Conservation (phyloP, 1,139 yeast genomes). For the Zhuliangozyma blackwelliae region DNA sequence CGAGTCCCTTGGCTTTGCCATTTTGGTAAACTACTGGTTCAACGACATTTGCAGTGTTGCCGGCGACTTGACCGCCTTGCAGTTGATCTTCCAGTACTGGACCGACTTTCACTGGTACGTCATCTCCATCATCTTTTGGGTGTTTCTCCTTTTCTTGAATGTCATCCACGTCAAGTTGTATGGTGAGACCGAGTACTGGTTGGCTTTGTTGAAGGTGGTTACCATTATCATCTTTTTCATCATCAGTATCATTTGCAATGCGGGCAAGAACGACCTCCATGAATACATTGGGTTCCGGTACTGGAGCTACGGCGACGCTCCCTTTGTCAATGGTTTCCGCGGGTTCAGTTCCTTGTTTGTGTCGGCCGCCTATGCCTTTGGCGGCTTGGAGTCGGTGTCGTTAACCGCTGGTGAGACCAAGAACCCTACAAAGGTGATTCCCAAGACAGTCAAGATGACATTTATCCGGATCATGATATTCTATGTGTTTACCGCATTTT, state of each 20-base stretch:
- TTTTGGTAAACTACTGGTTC: constrained; percentile 60
- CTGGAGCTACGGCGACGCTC: constrained; percentile 39
- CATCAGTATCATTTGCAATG: constrained; percentile 34
- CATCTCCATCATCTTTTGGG: constrained; percentile 57
- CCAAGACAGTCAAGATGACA: constrained; percentile 54
- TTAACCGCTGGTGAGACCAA: constrained; percentile 65
- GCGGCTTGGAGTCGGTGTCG: constrained; percentile 64
- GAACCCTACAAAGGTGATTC: constrained; percentile 55
- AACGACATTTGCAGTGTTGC: constrained; percentile 63
- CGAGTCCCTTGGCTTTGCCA: constrained; percentile 60
- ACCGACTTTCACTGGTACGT: constrained; percentile 56
- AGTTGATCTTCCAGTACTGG: constrained; percentile 60
- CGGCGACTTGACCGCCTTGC: constrained; percentile 57
- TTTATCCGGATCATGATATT: constrained; percentile 47
- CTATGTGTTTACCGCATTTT: constrained; percentile 38
- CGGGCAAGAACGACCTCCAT: constrained; percentile 27
- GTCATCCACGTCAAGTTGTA: constrained; percentile 50
- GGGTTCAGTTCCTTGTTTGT: constrained; percentile 39
- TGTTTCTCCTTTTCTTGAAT: constrained; percentile 47
- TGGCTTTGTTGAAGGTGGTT: constrained; percentile 35
- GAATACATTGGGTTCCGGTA: constrained; percentile 37
- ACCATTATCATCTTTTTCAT: constrained; percentile 39
- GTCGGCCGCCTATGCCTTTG: constrained; percentile 64
- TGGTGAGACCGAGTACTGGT: constrained; percentile 41
- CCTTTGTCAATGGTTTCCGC: constrained; percentile 36